Base-by-base conservation (phyloP, 495 filamentous ascomycete genomes). In the Melanomma pulvis-pyrius region DNA sequence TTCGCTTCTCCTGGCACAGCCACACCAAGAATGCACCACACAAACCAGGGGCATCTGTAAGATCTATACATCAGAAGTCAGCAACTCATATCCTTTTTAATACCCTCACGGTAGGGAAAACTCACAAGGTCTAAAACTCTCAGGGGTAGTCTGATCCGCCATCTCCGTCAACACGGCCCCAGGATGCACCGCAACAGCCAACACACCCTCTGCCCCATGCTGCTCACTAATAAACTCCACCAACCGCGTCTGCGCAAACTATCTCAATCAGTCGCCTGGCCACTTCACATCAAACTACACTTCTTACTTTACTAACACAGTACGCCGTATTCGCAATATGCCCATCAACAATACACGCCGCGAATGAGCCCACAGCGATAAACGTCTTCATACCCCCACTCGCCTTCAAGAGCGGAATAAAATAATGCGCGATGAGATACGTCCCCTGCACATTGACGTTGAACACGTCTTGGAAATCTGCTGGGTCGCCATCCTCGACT, bases 271-370 rank as follows among this genome's bases (percentile, higher is more conserved):
- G n/a, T n/a, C n/a, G n/a, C n/a, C n/a, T n/a, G n/a, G n/a, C n/a
- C n/a, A n/a, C n/a, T n/a, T n/a, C n/a, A n/a, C n/a, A n/a, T n/a
- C n/a, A n/a, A n/a, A n/a, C n/a, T n/a, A n/a, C n/a, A n/a, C n/a
- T n/a, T n/a, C n/a, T n/a, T n/a, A n/a, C n/a, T n/a, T 73, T 74
- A 26, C 70, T 75, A 19, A 76, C 69, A 54, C 72, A 76, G 46
- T 79, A 79, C 22, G 61, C 58, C 39, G 73, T 61, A 49, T 75
- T 75, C n/a, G 75, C 69, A 21, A 73, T 74, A 15, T 71, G 65
- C 1, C 73, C 73, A n/a, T 59, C 51, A 11, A 59, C 54, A 21
- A 74, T 69, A 26, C 59, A 53, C 19, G 69, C 68, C 5, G 71
- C 71, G 22, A 76, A 67, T 1, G 70, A 76, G 8, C 61, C 39